Base-by-base conservation (phyloP, 2,329 filamentous ascomycete genomes). In the Alternaria brassicicola region DNA sequence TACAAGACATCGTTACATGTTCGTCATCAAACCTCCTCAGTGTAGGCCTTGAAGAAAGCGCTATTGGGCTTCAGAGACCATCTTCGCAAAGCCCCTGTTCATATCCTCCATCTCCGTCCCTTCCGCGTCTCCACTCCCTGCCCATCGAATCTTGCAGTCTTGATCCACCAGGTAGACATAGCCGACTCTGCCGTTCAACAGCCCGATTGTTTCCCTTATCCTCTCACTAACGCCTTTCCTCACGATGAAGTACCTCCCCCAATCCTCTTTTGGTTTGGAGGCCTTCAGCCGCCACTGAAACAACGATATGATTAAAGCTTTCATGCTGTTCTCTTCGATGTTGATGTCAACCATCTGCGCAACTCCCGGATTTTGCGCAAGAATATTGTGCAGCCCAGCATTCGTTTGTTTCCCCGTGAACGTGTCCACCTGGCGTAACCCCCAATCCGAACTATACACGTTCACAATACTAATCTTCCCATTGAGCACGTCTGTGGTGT, bases 81-180 rank as follows among this genome's bases (percentile, higher is more conserved):
- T 75, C 64, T 85, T 84, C 68, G 80, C 82, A 39, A 92, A 72
- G 3, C 88, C 87, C 74, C 82, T 90, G 38, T 86, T 85, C 72
- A 96, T 74, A 39, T 87, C 85, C 52, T 88, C 84, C 64, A 82
- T 84, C 80, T 96, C 92, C 17, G 85, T 84, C 0, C 84, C 84
- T 61, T 87, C 83, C 43, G 88, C 86, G 45, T 83, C 75, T 12
- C 89, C 91, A 71, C 93, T 96, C 4, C 91, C 95, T 0, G 94
- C 95, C 95, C 95, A 99, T 55, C 95, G 86, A 67, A 99, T 96
- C 78, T 88, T 90, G 76, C 93, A 97, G 63, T 93, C 84, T 62
- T 88, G 83, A 76, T 99, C 95, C 57, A 99, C 83, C 46, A 99
- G 83, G 78, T 97, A 99, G 4, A 93, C 89, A 79, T 97, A 98